Base-by-base conservation (phyloP, 1,284 basidiomycete genomes). In the Trametes versicolor region DNA sequence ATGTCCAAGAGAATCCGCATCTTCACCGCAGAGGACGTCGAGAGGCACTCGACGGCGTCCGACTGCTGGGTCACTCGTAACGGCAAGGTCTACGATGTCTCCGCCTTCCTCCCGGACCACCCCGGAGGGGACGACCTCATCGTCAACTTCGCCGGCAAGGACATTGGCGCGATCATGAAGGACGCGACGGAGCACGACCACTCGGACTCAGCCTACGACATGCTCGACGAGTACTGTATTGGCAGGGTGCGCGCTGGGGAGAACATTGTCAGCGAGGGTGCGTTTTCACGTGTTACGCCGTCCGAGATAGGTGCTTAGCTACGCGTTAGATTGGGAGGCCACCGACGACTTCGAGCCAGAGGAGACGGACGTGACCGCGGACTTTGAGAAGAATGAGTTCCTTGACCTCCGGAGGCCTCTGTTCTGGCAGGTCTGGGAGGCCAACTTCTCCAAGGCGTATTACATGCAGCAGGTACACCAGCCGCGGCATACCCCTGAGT, bases 391-490 rank as follows among this genome's bases (percentile, higher is more conserved):
- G 81, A 95, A 93, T 78, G 86, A 95, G 75, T 99, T 99, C 80
- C 83, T 99, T 67, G 97, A 99, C 78, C 86, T 99, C 34, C 86
- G 88, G 70, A 89, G 91, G 77, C 96, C 98, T 3, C 79, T 99
- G 67, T 80, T 98, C 71, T 82, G 84, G 76, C 96, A 98, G 78
- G 87, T 98, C 73, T 94, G 91, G 90, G 80, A 88, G 67, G 86
- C 87, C 37, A 93, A 94, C 75, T 98, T 94, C 75, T 92, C 92
- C 74, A 99, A 99, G 83, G 89, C 93, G 25, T 99, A 98, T 77
- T 99, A 99, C 78, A 84, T 99, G 58, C 87, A 95, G 74, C 97
- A 99, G 79, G 96, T 99, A 0, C 97, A 99, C 79, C 95, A 97
- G 79, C 94, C 97, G 8, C 90, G 97, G 54, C 98, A 99, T 78